Base-by-base conservation (phyloP, 495 filamentous ascomycete species). In the Corynascus novoguineensis region DNA sequence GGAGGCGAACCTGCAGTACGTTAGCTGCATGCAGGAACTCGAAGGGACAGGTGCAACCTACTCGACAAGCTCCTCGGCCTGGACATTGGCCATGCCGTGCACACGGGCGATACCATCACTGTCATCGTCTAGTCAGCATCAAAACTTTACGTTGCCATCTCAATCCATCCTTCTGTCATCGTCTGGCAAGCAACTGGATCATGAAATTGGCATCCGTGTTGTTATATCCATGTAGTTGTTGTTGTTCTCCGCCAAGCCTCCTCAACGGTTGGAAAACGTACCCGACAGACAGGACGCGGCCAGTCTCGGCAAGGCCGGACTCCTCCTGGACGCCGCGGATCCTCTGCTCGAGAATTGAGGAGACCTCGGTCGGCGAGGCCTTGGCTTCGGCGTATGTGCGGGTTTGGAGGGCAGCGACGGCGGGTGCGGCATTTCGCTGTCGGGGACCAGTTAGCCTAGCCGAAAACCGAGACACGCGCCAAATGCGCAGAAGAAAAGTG, bases 31-130 rank as follows among this genome's bases (percentile, higher is more conserved):
- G 53, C 49, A 45, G 17, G 58, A 19, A 15, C 41, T 24, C 50
- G 31, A 10, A 5, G 25, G 37, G 22, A 9, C n/a, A 38, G 42
- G 52, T 41, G 29, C 4, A 32, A 88, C 93, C 70, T 87, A 98
- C 93, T 98, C 95, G 71, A 98, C 93, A 72, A 98, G 87, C 85
- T 98, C 93, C 79, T 98, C 93, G 72, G 93, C 93, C 83, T 98
- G 93, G 79, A 98, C 93, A 76, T 97, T 97, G 88, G 82, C 89
- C 89, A 98, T 95, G 73, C 93, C 93, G 76, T 98, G 91, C 64
- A 98, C 93, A 89, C 95, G 92, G 73, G 93, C 93, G 71, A 98
- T 98, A 96, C 93, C 93, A 79, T 98, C 93, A 91, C 93, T 98
- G 64, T 73, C 60, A 25, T 62, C 29, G 24, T 29, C 45, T 52